phyloP scores from a whole-genome alignment of 148 eudicot species.

The Chenopodium berlandieri region DNA sequence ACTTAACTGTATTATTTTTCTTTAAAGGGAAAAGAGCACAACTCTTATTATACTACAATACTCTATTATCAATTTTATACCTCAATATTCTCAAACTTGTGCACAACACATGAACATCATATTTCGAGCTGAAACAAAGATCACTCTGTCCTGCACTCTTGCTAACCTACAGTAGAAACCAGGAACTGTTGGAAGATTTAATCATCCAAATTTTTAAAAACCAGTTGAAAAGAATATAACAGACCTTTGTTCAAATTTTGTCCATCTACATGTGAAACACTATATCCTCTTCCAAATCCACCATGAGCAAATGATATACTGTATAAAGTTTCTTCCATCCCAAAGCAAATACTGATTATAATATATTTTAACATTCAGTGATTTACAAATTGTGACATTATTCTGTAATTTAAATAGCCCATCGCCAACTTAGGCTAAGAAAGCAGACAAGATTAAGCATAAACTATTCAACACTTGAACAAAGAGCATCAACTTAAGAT shows the following conservation, averaged over 20 bases:
- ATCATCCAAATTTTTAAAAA: too few species aligned
- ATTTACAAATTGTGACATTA: background rate
- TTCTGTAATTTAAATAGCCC: background rate
- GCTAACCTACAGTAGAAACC: background rate
- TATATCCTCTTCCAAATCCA: background rate
- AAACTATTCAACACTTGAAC: background rate
- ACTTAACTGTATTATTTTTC: background rate
- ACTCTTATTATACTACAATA: background rate
- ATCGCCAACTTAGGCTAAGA: background rate
- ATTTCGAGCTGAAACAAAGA: background rate
- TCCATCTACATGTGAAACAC: background rate
- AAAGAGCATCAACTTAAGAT: background rate
- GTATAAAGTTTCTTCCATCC: background rate
- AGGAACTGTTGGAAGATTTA: background rate
- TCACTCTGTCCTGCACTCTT: background rate
- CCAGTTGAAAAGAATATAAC: too few species aligned
- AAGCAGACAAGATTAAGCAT: background rate
- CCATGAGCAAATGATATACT: background rate
- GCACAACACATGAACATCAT: background rate
- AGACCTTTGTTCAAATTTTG: too few species aligned
- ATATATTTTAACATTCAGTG: background rate
- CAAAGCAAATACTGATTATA: background rate
- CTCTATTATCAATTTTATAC: background rate
- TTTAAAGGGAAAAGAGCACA: background rate
- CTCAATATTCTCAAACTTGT: background rate